Conservation (phyloP, 208 protist genomes). For the Wallacemonas collosoma region DNA sequence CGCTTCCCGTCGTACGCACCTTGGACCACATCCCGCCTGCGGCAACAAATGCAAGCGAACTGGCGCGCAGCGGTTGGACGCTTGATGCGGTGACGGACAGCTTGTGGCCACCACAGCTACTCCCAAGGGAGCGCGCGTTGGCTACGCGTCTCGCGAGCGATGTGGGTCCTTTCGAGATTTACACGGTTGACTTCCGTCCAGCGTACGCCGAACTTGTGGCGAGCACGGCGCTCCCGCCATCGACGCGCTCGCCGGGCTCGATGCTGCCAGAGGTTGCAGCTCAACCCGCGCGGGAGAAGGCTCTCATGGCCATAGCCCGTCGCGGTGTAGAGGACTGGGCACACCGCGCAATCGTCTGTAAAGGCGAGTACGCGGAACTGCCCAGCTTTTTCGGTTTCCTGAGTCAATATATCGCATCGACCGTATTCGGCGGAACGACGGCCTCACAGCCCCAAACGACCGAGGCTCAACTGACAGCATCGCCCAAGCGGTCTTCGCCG, state of each 20-base stretch:
- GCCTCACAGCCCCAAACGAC: neutral
- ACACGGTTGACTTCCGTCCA: constrained; percentile 41
- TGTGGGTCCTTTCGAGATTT: constrained; percentile 41
- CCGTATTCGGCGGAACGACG: constrained; percentile 12
- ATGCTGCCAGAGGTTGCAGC: constrained; percentile 5
- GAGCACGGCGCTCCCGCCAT: neutral
- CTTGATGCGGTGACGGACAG: constrained; percentile 6
- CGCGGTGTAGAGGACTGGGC: constrained; percentile 12
- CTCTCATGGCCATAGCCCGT: constrained; percentile 8
- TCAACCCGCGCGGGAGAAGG: neutral
- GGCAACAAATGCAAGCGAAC: neutral
- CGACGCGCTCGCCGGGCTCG: neutral
- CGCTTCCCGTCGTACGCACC: neutral
- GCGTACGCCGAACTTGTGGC: neutral
- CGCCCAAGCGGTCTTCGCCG: too few species aligned
- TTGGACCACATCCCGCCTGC: neutral
- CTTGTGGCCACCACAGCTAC: constrained; percentile 36
- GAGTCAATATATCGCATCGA: constrained; percentile 28
- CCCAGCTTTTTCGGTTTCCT: constrained; percentile 31
- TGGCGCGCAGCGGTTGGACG: constrained; percentile 1
- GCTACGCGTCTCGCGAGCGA: constrained; percentile 29
- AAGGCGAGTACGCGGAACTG: constrained; percentile 21
- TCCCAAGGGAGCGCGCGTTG: constrained; percentile 35
- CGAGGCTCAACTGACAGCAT: neutral
- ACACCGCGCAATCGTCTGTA: constrained; percentile 35